These are phyloP conservation scores for Thamnidium elegans DNA, from an alignment of 192 early-diverging fungal species.

Conservation along the genomic window DNA sequence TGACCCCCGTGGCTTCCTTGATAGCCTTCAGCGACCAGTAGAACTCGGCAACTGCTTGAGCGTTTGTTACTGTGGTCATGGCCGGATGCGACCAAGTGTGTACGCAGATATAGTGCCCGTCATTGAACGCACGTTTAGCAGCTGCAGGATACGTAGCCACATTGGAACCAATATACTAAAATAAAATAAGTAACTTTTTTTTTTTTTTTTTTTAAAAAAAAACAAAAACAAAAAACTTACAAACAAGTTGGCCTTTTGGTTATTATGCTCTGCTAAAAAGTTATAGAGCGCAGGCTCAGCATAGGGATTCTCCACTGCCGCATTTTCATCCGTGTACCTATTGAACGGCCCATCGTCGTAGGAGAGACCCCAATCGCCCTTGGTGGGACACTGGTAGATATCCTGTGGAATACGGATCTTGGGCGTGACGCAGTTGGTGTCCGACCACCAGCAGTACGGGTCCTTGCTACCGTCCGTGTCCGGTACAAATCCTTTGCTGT, in stretches of 20 bases:
- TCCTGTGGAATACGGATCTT: constrained; percentile 19
- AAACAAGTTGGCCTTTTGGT: no score
- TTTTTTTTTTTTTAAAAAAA: no score
- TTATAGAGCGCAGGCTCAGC: constrained; percentile 26
- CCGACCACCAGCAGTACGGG: constrained; percentile 26
- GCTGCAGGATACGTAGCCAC: constrained; percentile 34
- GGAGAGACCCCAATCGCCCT: constrained; percentile 38
- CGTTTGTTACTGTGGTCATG: constrained; percentile 43
- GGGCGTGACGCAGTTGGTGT: constrained; percentile 18
- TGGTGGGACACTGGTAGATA: constrained; percentile 26
- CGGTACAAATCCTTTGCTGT: no score
- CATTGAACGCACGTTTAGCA: constrained; percentile 31
- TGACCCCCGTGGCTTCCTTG: constrained; percentile 40
- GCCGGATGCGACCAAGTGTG: constrained; percentile 50
- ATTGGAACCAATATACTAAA: constrained; percentile 46
- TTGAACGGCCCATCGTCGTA: constrained; percentile 44
- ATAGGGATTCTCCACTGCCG: constrained; percentile 2
- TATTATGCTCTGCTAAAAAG: constrained; percentile 16
- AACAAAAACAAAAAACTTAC: constrained; percentile 25
- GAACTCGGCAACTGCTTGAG: constrained; percentile 51
- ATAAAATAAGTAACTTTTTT: no score
- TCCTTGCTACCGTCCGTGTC: constrained; percentile 5
- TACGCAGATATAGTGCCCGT: constrained; percentile 56
- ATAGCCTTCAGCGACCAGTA: constrained; percentile 37
- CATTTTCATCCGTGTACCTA: neutral